phyloP scores from a whole-genome alignment of 129 eudicot species.

The Daucus carota region DH1_v3.0 NC_030386.2:7742501-7743000 shows the following conservation, averaged over 20 bases:
- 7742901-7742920: constrained; percentile 83
- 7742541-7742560: constrained; percentile 92
- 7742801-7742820: background rate
- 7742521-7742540: constrained; percentile 88
- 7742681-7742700: constrained; percentile 91
- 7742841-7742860: constrained; percentile 91
- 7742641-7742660: constrained; percentile 51
- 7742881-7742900: constrained; percentile 83
- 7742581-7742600: constrained; percentile 15
- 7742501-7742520: constrained; percentile 97
- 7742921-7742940: constrained; percentile 88
- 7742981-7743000: constrained; percentile 99
- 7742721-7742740: no score
- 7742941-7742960: constrained; percentile 99
- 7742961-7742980: constrained; percentile 88
- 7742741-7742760: background rate
- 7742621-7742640: constrained; percentile 61
- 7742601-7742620: constrained; percentile 39
- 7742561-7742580: constrained; percentile 37
- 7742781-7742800: background rate
- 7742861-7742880: constrained; percentile 80
- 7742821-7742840: constrained; percentile 47
- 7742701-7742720: constrained; percentile 23
- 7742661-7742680: constrained; percentile 76
- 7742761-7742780: background rate